These are phyloP conservation scores for Drechslerella dactyloides DNA, from an alignment of 2,329 filamentous ascomycete species.

Conservation along the genomic window DNA sequence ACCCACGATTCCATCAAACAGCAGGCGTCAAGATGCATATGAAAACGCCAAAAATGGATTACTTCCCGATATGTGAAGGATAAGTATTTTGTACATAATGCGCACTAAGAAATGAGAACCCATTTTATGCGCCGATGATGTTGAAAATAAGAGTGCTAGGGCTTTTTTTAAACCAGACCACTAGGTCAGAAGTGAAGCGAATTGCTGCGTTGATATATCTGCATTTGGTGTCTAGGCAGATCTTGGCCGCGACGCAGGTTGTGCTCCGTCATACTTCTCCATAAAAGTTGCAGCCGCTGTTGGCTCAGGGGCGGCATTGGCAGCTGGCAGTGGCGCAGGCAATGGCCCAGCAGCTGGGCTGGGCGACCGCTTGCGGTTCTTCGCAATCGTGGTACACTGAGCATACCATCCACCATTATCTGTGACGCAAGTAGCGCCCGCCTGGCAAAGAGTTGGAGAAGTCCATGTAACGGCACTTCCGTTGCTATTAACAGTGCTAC, in stretches of 20 bases:
- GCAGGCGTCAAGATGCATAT: slow-evolving; percentile 12
- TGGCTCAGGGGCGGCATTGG: slow-evolving; percentile 33
- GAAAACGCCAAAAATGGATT: slow-evolving; percentile 42
- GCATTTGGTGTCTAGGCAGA: slow-evolving; percentile 11
- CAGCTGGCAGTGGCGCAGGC: slow-evolving; percentile 39
- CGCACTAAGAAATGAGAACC: slow-evolving; percentile 36
- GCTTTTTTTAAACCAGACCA: background rate
- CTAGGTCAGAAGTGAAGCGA: background rate
- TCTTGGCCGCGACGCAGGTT: slow-evolving; percentile 30
- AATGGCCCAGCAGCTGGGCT: slow-evolving; percentile 25
- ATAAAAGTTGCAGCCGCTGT: slow-evolving; percentile 38
- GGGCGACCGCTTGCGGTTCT: slow-evolving; percentile 33
- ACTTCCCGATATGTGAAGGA: slow-evolving; percentile 23
- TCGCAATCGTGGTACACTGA: slow-evolving; percentile 39
- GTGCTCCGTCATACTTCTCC: slow-evolving; percentile 34
- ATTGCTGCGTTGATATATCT: background rate
- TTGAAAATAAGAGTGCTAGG: slow-evolving; percentile 22
- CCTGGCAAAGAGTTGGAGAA: slow-evolving; percentile 43
- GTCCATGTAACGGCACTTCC: slow-evolving; percentile 31
- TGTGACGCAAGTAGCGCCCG: slow-evolving; percentile 40
- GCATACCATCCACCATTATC: slow-evolving; percentile 40
- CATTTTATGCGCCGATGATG: slow-evolving; percentile 50
- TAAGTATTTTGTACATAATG: slow-evolving; percentile 48
- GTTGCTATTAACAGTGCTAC: slow-evolving; percentile 36
- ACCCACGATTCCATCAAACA: slow-evolving; percentile 11